Conservation (phyloP, 2,329 filamentous ascomycete genomes). For the Arthrinium puccinioides region DNA sequence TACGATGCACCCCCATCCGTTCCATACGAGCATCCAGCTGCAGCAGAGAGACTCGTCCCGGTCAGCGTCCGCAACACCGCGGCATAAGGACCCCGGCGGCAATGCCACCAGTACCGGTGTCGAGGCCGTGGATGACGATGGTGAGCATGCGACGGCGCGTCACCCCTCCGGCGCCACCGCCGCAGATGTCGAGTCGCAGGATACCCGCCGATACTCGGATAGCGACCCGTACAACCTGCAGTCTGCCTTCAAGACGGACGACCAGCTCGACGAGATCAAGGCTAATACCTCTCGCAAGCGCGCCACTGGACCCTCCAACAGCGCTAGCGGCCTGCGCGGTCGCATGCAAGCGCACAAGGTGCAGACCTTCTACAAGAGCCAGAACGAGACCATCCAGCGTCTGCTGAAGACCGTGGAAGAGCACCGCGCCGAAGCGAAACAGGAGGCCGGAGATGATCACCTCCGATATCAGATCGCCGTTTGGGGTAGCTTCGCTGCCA, state of each 20-base stretch:
- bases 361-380: slow-evolving; percentile 76
- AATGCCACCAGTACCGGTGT: slow-evolving; percentile 39
- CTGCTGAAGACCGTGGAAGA: slow-evolving; percentile 90
- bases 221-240: slow-evolving; percentile 80
- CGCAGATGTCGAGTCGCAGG: slow-evolving; percentile 38
- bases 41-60: slow-evolving; percentile 18
- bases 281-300: slow-evolving; percentile 78
- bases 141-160: slow-evolving; percentile 32
- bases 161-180: slow-evolving; percentile 24
- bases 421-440: slow-evolving; percentile 73
- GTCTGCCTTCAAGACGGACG: slow-evolving; percentile 66
- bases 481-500: slow-evolving; percentile 68
- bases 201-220: slow-evolving; percentile 35
- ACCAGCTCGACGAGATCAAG: slow-evolving; percentile 69
- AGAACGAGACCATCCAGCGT: slow-evolving; percentile 90
- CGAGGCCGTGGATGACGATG: slow-evolving; percentile 26
- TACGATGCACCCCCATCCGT: slow-evolving; percentile 37
- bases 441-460: slow-evolving; percentile 75
- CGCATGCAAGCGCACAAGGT: slow-evolving; percentile 45
- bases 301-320: slow-evolving; percentile 29
- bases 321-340: slow-evolving; percentile 13
- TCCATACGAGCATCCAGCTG: slow-evolving; percentile 30
- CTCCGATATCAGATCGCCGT: slow-evolving; percentile 64
- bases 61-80: slow-evolving; percentile 11
- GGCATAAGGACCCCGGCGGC: slow-evolving; percentile 3